Conservation (phyloP, 2,329 filamentous ascomycete species). For the Pyrenophora tritici-repentis region DNA sequence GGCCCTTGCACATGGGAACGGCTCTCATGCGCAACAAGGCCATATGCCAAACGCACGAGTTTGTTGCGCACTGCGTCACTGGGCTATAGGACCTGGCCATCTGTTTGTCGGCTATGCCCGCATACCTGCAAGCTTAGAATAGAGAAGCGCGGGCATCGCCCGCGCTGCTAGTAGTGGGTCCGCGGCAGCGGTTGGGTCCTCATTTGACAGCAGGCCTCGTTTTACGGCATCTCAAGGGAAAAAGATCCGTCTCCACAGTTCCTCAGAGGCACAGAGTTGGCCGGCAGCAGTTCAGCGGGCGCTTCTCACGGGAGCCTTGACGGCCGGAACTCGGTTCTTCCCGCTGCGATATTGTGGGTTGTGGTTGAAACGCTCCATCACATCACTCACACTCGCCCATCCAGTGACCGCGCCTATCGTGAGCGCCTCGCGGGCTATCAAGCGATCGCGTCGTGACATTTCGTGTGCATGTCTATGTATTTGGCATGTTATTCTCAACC, state of each 20-base stretch:
- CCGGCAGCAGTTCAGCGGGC: constrained; percentile 21
- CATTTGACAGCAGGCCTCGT: constrained; percentile 2
- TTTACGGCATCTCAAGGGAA: background rate
- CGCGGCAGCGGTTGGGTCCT: constrained; percentile 6
- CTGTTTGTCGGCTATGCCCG: constrained; percentile 16
- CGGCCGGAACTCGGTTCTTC: constrained; percentile 19
- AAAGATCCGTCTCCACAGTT: constrained; percentile 1
- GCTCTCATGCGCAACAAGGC: constrained; percentile 12
- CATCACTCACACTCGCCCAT: constrained; percentile 24
- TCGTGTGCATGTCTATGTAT: background rate
- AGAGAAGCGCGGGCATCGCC: constrained; percentile 11
- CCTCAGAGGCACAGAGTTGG: constrained; percentile 14
- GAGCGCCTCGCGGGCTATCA: constrained; percentile 19
- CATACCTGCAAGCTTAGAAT: constrained; percentile 20
- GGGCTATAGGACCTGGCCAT: constrained; percentile 7
- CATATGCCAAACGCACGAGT: background rate
- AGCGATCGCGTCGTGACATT: constrained; percentile 6
- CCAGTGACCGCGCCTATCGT: constrained; percentile 19
- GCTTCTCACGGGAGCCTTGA: constrained; percentile 20
- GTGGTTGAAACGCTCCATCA: too few relatives aligned
- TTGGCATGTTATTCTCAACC: constrained; percentile 9
- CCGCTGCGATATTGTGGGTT: constrained; percentile 16
- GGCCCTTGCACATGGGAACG: constrained; percentile 14
- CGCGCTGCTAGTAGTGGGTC: constrained; percentile 5
- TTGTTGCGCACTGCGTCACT: too few relatives aligned